Base-by-base conservation (phyloP, 768 basidiomycete genomes). In the Lactarius sp. region DNA sequence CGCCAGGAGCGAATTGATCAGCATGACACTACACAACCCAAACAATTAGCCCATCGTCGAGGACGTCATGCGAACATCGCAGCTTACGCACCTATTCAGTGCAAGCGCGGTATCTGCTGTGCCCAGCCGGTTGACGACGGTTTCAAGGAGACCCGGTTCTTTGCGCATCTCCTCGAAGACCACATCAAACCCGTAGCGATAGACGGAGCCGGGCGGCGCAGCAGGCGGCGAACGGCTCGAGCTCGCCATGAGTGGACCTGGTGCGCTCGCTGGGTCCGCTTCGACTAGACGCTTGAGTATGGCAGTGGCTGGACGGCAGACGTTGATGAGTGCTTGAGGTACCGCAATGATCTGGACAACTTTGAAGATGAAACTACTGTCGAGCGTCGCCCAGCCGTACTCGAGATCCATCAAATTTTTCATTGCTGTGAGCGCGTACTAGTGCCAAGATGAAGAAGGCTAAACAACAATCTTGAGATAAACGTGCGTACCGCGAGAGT, bases 281-380 rank as follows among this genome's bases (percentile, higher is more conserved):
- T 94, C 92, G 14, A 94, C 92, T 22, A 96, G 83, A 66, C 88
- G 88, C 75, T 92, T 92, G 66, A 95, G 80, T 60, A 96, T 94
- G 39, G 90, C 86, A 49, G 91, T 94, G 1, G 93, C 94, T 39
- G 94, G 94, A 6, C 93, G 87, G 69, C 90, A 92, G 62, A 95
- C 91, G 65, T 97, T 97, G 78, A 95, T 86, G 18, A 87, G 81
- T 12, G 88, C 89, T 44, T 82, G 79, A 0, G 87, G 78, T 0
- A 90, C 89, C 0, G 90, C 85, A 31, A 92, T 79, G 68, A 90
- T 87, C 69, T 86, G 83, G 16, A 92, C 91, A 56, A 94, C 82
- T 72, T 83, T 82, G 69, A 84, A 79, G 58, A 94, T 90, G 74
- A 96, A 94, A 7, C 74, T 73, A 57, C 84, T 79, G 65, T 85